A percentile compares a stretch with the other conserved stretches of the same genome.
These are phyloP conservation scores for Epichloe sibirici DNA, from an alignment of 2,329 filamentous ascomycete genomes.

Conservation along the genomic window DNA sequence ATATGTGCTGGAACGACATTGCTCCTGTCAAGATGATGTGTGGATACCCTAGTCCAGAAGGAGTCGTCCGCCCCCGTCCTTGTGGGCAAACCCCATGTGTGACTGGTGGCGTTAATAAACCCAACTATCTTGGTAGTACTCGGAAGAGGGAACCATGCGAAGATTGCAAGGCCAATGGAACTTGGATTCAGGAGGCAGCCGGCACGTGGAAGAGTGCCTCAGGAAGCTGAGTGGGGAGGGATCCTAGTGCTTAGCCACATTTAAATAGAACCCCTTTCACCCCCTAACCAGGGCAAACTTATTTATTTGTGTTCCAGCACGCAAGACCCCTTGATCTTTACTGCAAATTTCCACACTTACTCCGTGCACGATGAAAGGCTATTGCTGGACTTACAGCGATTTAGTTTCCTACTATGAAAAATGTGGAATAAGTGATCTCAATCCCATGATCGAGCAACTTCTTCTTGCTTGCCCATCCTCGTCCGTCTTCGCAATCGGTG, in stretches of 20 bases:
- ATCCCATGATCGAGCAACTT: slow-evolving; percentile 8
- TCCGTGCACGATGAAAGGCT: neutral
- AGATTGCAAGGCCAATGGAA: neutral
- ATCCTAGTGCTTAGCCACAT: too few species aligned
- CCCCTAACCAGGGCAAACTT: neutral
- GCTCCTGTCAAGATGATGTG: neutral
- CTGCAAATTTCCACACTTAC: neutral
- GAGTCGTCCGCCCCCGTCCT: neutral
- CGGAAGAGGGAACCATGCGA: neutral
- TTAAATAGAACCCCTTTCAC: neutral
- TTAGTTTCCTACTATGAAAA: neutral
- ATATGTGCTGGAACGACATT: too few species aligned
- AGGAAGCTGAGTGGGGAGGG: neutral
- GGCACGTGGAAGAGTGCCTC: fast-evolving
- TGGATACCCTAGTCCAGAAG: neutral
- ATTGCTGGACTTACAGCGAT: neutral
- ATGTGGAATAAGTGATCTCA: neutral
- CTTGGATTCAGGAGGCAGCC: neutral
- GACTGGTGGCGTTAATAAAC: too few species aligned
- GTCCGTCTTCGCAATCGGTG: slow-evolving; percentile 8
- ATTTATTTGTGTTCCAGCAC: neutral
- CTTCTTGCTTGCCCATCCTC: slow-evolving; percentile 7
- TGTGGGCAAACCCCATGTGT: neutral
- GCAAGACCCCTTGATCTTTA: neutral
- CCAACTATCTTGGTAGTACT: neutral